Base-by-base conservation (phyloP, 2,329 filamentous ascomycete species). In the Exophiala spinifera region DNA sequence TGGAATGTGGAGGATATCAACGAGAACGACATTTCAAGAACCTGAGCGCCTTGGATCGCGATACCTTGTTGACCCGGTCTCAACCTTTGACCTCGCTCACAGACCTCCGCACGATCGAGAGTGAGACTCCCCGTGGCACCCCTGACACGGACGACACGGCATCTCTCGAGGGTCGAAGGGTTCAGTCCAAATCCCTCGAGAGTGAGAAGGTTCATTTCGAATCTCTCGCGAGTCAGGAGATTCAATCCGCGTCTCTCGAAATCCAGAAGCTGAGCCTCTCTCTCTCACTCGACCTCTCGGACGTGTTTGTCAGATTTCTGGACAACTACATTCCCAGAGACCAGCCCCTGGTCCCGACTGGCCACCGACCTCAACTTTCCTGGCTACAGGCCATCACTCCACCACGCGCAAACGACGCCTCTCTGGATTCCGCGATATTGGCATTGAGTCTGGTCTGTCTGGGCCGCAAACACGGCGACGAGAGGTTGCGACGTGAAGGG, bases 361-460 rank as follows among this genome's bases (percentile, higher is more conserved):
- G 15, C 14, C 15, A 43, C 5, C 36, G 46, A 25, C 14, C 13
- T 19, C 46, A 19, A 40, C 42, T 39, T 19, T 55, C 53, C 20
- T 56, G 53, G 48, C 17, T 56, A 5, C 53, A 56, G 43, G 48
- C 53, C 23, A 49, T 52, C 8, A 28, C n/a, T 34, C 45, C 48
- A 15, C 44, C 25, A 15, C 43, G 11, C 42, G 21, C 10, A 17
- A 52, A 36, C 15, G 10, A 49, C 20, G n/a, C 49, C 43, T 52
- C 37, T 14, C 49, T 56, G 2, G 44, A 56, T 40, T 44, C 49
- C 36, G 49, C 53, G 14, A 52, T 51, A 14, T 28, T 40, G 14
- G 53, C 53, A 10, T 21, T 56, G 21, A 56, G 49, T 33, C 21
- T 56, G 43, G 28, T 45, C 11, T 36, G 48, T 28, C 20, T 56